phyloP scores from a whole-genome alignment of 768 basidiomycete species.

The Tephrocybe rancida region DNA sequence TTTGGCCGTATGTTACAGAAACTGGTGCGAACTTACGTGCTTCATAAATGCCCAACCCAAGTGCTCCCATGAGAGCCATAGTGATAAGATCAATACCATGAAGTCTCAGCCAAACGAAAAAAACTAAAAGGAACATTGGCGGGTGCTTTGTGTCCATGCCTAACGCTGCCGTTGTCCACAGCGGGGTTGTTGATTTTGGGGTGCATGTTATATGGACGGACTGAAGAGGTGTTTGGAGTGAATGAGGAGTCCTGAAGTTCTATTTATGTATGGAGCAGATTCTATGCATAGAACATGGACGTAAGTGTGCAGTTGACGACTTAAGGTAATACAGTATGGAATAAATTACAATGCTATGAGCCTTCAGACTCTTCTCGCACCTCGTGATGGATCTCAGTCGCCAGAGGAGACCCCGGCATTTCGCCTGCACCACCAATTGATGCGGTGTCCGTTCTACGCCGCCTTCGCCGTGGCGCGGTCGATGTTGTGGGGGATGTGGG shows the following conservation, averaged over 20 bases:
- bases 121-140: slow-evolving; percentile 25
- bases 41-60: slow-evolving; percentile 54
- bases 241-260: background rate
- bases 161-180: background rate
- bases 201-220: background rate
- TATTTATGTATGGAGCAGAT: background rate
- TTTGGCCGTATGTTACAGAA: background rate
- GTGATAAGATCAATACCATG: slow-evolving; percentile 56
- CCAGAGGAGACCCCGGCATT: slow-evolving; percentile 32
- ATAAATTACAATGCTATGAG: slow-evolving; percentile 6
- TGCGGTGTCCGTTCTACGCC: slow-evolving; percentile 36
- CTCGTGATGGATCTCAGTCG: slow-evolving; percentile 33
- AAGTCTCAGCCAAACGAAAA: slow-evolving; percentile 44
- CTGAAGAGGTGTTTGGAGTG: background rate
- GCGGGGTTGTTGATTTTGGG: too few species aligned
- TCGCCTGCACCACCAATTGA: slow-evolving; percentile 23
- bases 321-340: slow-evolving; percentile 3
- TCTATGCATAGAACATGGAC: slow-evolving; percentile 2
- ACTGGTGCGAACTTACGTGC: slow-evolving; percentile 32
- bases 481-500: slow-evolving; percentile 51
- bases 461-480: slow-evolving; percentile 37
- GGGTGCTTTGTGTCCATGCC: background rate
- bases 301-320: background rate
- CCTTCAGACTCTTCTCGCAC: slow-evolving; percentile 13
- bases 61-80: slow-evolving; percentile 59